A percentile compares a stretch with the other conserved stretches of the same genome.
Evolutionary conservation across 495 filamentous ascomycete genomes (phyloP).

Genomic region (Baudoinia panamericana): DNA sequence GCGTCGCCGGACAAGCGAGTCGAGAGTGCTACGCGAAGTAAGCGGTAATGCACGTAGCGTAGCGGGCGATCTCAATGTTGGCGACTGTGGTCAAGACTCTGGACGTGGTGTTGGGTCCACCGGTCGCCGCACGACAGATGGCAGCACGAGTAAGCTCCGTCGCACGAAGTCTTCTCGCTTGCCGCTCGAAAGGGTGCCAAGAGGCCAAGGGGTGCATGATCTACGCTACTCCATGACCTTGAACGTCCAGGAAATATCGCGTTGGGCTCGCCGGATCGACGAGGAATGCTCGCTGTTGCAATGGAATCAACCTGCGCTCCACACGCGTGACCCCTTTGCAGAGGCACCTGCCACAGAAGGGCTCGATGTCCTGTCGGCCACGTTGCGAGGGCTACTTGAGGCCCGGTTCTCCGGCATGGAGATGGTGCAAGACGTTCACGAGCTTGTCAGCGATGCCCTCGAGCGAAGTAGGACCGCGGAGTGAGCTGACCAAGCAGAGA

Average conservation of each 20-base stretch:
- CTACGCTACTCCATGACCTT: neutral
- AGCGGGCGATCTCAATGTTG: neutral
- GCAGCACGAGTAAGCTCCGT: neutral
- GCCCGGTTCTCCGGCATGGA: slow-evolving; percentile 11
- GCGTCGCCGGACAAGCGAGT: slow-evolving; percentile 4
- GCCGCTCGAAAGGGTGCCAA: slow-evolving; percentile 24
- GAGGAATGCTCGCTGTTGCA: slow-evolving; percentile 4
- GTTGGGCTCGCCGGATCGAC: slow-evolving; percentile 1
- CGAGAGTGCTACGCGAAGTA: slow-evolving; percentile 4
- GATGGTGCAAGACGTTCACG: slow-evolving; percentile 14
- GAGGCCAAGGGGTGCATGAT: slow-evolving; percentile 16
- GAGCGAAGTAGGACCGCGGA: too few species aligned
- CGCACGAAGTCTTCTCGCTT: slow-evolving; percentile 17
- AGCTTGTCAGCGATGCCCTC: slow-evolving; percentile 1
- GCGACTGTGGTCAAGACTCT: neutral
- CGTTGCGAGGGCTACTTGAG: slow-evolving; percentile 9
- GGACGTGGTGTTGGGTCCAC: neutral
- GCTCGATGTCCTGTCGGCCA: neutral
- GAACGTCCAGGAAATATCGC: neutral
- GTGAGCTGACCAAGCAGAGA: too few species aligned
- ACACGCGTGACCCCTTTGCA: slow-evolving; percentile 5
- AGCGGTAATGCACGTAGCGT: slow-evolving; percentile 6
- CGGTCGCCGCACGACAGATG: slow-evolving; percentile 6
- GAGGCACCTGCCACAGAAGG: neutral
- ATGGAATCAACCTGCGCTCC: slow-evolving; percentile 5